These are phyloP conservation scores for Crithidia acanthocephali DNA, from an alignment of 208 protist genomes.

Conservation along the genomic window DNA sequence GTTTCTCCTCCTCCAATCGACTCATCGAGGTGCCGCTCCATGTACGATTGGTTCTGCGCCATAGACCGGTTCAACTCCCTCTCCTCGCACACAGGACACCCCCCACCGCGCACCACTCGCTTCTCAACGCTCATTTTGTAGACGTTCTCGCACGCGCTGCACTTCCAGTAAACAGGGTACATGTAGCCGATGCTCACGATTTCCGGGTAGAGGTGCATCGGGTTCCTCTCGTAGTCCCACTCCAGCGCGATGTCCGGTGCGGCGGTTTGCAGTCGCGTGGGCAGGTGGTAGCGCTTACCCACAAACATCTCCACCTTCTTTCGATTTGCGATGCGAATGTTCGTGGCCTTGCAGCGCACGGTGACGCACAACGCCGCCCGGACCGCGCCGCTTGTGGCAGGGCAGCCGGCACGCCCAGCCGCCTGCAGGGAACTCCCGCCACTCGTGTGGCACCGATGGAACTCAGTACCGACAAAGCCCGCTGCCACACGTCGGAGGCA, in stretches of 20 bases:
- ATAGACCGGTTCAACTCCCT: conserved; percentile 3
- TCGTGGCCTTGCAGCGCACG: conserved; percentile 38
- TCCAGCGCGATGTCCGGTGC: conserved; percentile 88
- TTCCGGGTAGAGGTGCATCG: conserved; percentile 82
- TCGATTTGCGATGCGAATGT: conserved; percentile 79
- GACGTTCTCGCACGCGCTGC: conserved; percentile 46
- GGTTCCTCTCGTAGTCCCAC: conserved; percentile 89
- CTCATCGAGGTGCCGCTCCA: not conserved
- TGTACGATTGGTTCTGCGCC: not conserved
- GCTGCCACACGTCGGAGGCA: conserved; percentile 6
- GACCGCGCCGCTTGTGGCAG: not conserved
- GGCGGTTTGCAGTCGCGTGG: conserved; percentile 81
- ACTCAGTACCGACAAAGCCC: not conserved
- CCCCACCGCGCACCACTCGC: conserved; percentile 84
- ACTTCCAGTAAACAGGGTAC: conserved; percentile 81
- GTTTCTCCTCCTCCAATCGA: too few relatives aligned
- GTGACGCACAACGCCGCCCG: not conserved
- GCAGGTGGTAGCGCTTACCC: conserved; percentile 81
- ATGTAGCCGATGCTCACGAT: conserved; percentile 86
- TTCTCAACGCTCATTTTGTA: conserved; percentile 91
- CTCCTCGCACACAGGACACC: conserved; percentile 65
- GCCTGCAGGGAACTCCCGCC: not conserved
- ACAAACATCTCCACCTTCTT: conserved; percentile 88
- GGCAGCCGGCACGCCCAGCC: not conserved
- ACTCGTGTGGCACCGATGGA: not conserved